A percentile compares a stretch with the other conserved stretches of the same genome.
Conservation (phyloP, 768 basidiomycete genomes). For the Psilocybe azurescens region DNA sequence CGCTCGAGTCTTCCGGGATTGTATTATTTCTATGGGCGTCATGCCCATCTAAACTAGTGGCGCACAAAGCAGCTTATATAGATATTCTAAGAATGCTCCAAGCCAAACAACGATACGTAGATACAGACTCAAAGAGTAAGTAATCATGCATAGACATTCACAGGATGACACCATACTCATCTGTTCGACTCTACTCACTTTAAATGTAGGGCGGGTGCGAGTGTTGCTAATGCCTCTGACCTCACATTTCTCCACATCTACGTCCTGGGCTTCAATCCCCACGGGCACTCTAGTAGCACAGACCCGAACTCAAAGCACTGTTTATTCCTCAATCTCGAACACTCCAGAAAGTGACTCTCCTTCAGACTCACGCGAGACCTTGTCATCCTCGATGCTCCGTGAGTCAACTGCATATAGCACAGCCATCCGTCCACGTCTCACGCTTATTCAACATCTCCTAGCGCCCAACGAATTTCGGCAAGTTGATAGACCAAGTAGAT, state of each 20-base stretch:
- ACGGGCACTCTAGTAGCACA: not conserved
- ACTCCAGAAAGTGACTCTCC: not conserved
- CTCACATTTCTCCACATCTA: slow-evolving; percentile 25
- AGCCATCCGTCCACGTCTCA: slow-evolving; percentile 17
- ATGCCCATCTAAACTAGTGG: slow-evolving; percentile 43
- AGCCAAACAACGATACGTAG: slow-evolving; percentile 36
- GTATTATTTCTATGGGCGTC: slow-evolving; percentile 50
- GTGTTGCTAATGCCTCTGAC: slow-evolving; percentile 41
- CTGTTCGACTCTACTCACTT: not conserved
- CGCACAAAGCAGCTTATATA: slow-evolving; percentile 55
- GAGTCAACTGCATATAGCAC: slow-evolving; percentile 19
- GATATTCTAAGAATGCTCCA: slow-evolving; percentile 49
- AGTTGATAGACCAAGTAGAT: not conserved
- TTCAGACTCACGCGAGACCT: slow-evolving; percentile 2
- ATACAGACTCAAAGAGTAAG: slow-evolving; percentile 40
- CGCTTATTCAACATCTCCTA: slow-evolving; percentile 18
- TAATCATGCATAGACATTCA: slow-evolving; percentile 6
- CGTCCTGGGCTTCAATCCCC: not conserved
- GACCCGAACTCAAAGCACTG: not conserved
- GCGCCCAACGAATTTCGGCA: slow-evolving; percentile 18
- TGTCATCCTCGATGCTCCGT: slow-evolving; percentile 21
- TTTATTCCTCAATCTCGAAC: slow-evolving; percentile 1
- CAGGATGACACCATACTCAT: slow-evolving; percentile 6
- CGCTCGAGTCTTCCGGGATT: slow-evolving; percentile 47
- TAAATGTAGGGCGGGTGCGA: slow-evolving; percentile 33